Base-by-base conservation (phyloP, 495 filamentous ascomycete genomes). In the Cercophora sp. region DNA sequence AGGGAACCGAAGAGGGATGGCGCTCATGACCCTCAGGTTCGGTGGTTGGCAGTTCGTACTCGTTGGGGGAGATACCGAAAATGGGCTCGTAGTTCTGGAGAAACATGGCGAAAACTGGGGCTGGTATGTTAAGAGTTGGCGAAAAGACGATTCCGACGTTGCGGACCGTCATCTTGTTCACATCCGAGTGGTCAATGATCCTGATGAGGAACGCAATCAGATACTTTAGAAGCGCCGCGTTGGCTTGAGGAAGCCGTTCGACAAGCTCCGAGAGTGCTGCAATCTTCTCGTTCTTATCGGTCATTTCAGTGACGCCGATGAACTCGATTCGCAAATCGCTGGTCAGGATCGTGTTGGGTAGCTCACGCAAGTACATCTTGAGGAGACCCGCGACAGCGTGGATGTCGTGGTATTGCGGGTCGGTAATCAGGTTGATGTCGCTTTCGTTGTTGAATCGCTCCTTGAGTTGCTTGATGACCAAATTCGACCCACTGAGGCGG, bases 61-160 rank as follows among this genome's bases (percentile, higher is more conserved):
- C 77, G 56, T 82, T 78, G 1, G 80, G 77, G 5, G 83, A 76
- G 47, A 85, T 78, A 26, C 85, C 87, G 66, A 96, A 98, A 39
- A 98, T 92, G 32, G 77, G 77, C 57, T 87, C 78, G 61, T 87
- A 96, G 58, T 97, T 91, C 45, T 92, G 91, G 27, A 98, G 79
- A 69, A 98, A 93, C 70, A 91, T 77, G 2, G 90, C 90, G 60
- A 98, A 95, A 5, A 98, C 86, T 13, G 94, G 91, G 1, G 90
- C 89, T 0, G 94, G 91, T 34, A 98, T 96, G 69, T 97, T 97
- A 26, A 97, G 79, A 0, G 94, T 97, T 1, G 93, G 93, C n/a
- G 94, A 93, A 70, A 97, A 98, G 49, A 97, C 91, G 55, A 98
- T 98, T 58, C 93, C 90, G 44, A 98, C 90, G 67, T 98, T 98